Base-by-base conservation (phyloP, 1,284 basidiomycete species). In the Mycena sp. region DNA sequence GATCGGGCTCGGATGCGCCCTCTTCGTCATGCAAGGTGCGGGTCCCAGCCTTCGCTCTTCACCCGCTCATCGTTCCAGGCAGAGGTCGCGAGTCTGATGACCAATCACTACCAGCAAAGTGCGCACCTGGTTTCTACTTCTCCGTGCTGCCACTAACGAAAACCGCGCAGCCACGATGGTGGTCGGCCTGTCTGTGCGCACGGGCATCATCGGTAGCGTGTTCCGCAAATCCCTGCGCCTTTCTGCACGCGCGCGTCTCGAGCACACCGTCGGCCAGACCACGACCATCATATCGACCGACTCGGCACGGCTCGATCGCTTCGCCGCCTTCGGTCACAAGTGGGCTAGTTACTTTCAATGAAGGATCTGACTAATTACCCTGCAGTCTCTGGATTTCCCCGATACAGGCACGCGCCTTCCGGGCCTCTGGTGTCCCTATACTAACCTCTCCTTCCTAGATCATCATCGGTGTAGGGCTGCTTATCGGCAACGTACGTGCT, bases 281-380 rank as follows among this genome's bases (percentile, higher is more conserved):
- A 91, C 87, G 7, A 91, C 88, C 0, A 86, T 91, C 82, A 88
- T 90, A 28, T 86, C 86, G 4, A 82, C 88, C 28, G 89, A 90
- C 70, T 75, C 85, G 1, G 79, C 83, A 11, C 77, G 85, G 50
- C 70, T 89, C 26, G 87, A 89, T 64, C 66, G 77, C 4, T 80
- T 83, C 60, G 73, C 77, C 26, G 77, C 74, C 1, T 82, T 79
- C 58, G 81, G 78, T 26, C 85, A 88, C 72, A 80, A 81, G 86
- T 86, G 53, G 59, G 84, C 74, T 14, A 17, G 16, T 65, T 41
- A 19, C 48, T 55, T 10, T 41, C 19, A 40, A 40, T n/a, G n/a
- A n/a, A n/a, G n/a, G n/a, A n/a, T n/a, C n/a, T n/a, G n/a, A n/a
- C n/a, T n/a, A n/a, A n/a, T n/a, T n/a, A n/a, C n/a, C n/a, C n/a